Evolutionary conservation across 2,329 filamentous ascomycete species (phyloP), one percentile per base, ranked within the genome.

Genomic region (Chrysoporthe puriensis): DNA sequence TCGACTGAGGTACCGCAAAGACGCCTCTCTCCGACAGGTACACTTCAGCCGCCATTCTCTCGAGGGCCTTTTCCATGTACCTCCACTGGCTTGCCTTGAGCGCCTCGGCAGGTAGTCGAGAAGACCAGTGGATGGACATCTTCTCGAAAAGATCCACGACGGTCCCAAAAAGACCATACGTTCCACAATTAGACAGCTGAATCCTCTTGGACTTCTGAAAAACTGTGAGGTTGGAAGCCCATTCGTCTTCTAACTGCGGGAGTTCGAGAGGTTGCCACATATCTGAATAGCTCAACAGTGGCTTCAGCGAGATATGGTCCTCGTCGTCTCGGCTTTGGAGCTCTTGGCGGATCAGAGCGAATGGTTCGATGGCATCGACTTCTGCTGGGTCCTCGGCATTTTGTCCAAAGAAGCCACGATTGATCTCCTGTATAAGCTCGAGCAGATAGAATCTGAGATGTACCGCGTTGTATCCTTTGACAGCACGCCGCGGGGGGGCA

Each of bases 121-220:
- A 62, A 16, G 69, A 69, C 69, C 69, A 70, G 6, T 66, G n/a
- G 61, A 67, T 64, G 52, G 69, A 66, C 13, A 69, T 42, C 4
- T 34, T 46, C 21, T 70, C 69, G 58, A 70, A 70, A 2, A 67
- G 5, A 48, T 65, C 66, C 54, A 58, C 34, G 18, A 62, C 64
- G 16, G 40, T 62, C 4, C 60, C 57, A 13, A 42, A 43, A 2
- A 32, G 21, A 4, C 40, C 46, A 46, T 67, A 62, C 11, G 40
- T 14, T n/a, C 63, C 50, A 26, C 58, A 64, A 18, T 60, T 18
- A n/a, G 66, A 63, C 16, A 70, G 21, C 34, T 56, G 66, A 11
- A 65, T 36, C 11, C 46, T 16, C 21, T 32, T 40, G 21, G 34
- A 66, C 34, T 32, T 65, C 21, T 50, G 32, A 0, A 65, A n/a